Base-by-base conservation (phyloP, 2,329 filamentous ascomycete genomes). In the Colletotrichum godetiae region DNA sequence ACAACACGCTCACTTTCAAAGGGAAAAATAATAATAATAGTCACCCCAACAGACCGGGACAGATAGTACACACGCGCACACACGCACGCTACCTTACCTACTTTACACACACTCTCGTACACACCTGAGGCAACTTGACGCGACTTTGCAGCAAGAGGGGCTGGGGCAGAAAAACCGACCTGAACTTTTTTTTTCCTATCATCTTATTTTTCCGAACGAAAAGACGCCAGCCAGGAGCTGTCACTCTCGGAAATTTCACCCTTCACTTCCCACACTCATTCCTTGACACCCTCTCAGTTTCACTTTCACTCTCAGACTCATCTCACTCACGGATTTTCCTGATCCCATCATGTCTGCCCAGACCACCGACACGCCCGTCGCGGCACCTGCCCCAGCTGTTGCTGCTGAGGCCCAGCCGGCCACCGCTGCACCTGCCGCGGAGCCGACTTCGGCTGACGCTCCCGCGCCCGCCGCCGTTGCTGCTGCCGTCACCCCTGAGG, bases 321-420 rank as follows among this genome's bases (percentile, higher is more conserved):
- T 52, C 22, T 55, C 53, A 55, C 19, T 56, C 37, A 52, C 22
- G 31, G 57, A 19, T 22, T 61, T 56, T 46, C 35, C 52, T 57
- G 53, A 31, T 22, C 53, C 64, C 68, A 76, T 66, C 75, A 82
- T 82, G 80, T 75, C 81, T 72, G 64, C 78, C 49, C 72, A 74
- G 27, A 15, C 64, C 27, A 58, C 63, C 77, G 81, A 58, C 57
- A 71, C 60, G 27, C 74, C 53, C 61, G 60, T 53, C 22, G 31
- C 66, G 19, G 72, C 52, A 11, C 56, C 71, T 13, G 63, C 58
- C 12, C 27, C 69, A 24, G 53, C 35, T 33, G 31, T 66, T 33
- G 56, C 55, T 46, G 52, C 58, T 49, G 53, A 64, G 46, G n/a
- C 62, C 29, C 56, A 55, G 46, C 13, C 68, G 56, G 60, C 68